These are phyloP conservation scores for Asterella californica DNA, from an alignment of 225 moss, liverwort and hornwort species.

Conservation along the genomic window DNA sequence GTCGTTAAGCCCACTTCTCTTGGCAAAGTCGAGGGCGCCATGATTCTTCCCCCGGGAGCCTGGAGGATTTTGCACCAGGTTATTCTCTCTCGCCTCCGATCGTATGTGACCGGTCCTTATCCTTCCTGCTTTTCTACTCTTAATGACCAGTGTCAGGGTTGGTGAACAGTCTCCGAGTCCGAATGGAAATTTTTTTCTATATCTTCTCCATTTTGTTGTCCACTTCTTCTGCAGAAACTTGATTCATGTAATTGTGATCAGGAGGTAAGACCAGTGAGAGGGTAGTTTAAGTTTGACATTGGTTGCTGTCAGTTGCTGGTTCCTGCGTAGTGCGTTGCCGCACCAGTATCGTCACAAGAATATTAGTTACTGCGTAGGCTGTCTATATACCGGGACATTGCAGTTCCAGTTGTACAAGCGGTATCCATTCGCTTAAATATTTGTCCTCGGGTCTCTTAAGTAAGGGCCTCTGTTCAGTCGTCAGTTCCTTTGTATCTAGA, in stretches of 20 bases:
- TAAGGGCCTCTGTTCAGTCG: background rate
- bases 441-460: too few relatives aligned
- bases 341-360: background rate
- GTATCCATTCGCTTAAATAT: too few relatives aligned
- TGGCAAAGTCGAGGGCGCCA: slow-evolving; percentile 31
- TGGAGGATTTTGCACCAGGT: slow-evolving; percentile 90
- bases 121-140: background rate
- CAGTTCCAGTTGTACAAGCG: background rate
- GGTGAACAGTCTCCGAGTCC: too few relatives aligned
- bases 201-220: too few relatives aligned
- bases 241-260: background rate
- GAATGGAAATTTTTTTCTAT: too few relatives aligned
- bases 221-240: background rate
- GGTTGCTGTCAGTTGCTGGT: background rate
- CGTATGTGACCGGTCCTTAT: slow-evolving; percentile 44
- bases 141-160: too few relatives aligned
- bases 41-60: slow-evolving; percentile 88
- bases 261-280: background rate
- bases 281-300: too few relatives aligned
- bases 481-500: background rate
- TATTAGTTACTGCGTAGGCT: background rate
- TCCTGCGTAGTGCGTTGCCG: background rate
- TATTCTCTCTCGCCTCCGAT: slow-evolving; percentile 65
- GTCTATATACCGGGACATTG: background rate
- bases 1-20: slow-evolving; percentile 19